Percentiles rank a stretch among this genome's conserved stretches.
phyloP scores from a whole-genome alignment of 2,329 filamentous ascomycete genomes.

The Gliomastix tumulicola region DNA sequence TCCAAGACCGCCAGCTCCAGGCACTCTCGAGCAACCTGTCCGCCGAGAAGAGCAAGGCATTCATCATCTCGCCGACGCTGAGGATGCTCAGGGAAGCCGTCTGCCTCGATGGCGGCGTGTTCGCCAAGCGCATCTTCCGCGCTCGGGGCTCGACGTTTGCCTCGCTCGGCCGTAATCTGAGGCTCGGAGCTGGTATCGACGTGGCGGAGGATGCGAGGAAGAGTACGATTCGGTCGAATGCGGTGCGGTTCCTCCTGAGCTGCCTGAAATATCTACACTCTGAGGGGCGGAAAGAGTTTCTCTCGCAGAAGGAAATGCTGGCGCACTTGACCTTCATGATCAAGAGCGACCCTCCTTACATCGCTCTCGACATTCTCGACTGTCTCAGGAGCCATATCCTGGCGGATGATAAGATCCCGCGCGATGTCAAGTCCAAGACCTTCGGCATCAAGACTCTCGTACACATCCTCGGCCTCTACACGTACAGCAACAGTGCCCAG shows the following conservation, averaged over 20 bases:
- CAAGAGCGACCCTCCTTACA: conserved; percentile 66
- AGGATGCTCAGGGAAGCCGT: conserved; percentile 82
- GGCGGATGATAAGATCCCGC: conserved; percentile 65
- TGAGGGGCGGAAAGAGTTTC: conserved; percentile 72
- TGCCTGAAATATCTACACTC: conserved; percentile 72
- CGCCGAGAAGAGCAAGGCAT: conserved; percentile 75
- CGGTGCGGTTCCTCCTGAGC: conserved; percentile 72
- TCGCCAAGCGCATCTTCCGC: conserved; percentile 71
- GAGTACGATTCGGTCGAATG: conserved; percentile 76
- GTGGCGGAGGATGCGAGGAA: conserved; percentile 56
- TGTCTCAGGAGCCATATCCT: conserved; percentile 65
- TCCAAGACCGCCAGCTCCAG: conserved; percentile 76
- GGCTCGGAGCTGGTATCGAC: conserved; percentile 50
- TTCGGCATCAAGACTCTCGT: conserved; percentile 70
- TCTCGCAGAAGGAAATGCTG: conserved; percentile 75
- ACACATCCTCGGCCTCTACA: conserved; percentile 66
- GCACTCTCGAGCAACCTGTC: conserved; percentile 73
- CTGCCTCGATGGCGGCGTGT: conserved; percentile 74
- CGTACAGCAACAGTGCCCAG: conserved; percentile 41
- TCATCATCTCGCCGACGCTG: conserved; percentile 81
- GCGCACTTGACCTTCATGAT: conserved; percentile 75
- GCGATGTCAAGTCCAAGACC: conserved; percentile 66
- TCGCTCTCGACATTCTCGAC: conserved; percentile 69
- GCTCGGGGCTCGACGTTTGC: conserved; percentile 74
- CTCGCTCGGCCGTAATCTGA: conserved; percentile 72